Evolutionary conservation across 352 stramenopile genomes (phyloP).

Genomic region (Aphanomyces cochlioides): DNA sequence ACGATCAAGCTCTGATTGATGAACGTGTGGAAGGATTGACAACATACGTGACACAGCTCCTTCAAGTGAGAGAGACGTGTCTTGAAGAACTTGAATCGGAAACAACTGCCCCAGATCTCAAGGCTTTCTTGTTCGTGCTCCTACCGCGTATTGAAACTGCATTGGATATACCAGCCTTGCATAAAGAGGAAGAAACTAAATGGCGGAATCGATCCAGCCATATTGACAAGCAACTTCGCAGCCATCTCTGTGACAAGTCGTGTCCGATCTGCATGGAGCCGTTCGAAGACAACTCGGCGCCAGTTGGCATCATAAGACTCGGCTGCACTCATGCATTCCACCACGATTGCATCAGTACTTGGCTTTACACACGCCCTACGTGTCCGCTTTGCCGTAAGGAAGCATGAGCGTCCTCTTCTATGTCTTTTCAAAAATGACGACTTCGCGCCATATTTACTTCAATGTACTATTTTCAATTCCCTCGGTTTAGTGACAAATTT

Average conservation of each 20-base stretch:
- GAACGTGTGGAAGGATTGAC: conserved; percentile 1
- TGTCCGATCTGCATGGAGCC: conserved; percentile 16
- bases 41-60: not conserved
- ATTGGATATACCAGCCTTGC: conserved; percentile 11
- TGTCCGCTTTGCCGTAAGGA: conserved; percentile 12
- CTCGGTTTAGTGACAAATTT: no score
- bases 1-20: not conserved
- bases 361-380: not conserved
- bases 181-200: conserved; percentile 10
- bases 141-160: not conserved
- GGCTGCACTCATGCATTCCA: conserved; percentile 19
- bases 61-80: conserved; percentile 14
- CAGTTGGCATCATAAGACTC: not conserved
- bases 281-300: not conserved
- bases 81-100: not conserved
- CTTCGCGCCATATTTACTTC: no score
- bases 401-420: not conserved
- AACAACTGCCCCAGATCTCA: no score
- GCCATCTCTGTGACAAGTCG: not conserved
- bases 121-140: not conserved
- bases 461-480: no score
- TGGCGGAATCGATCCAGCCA: not conserved
- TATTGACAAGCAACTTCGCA: not conserved
- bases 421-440: not conserved
- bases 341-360: conserved; percentile 10